phyloP scores from a whole-genome alignment of 257 asterid genomes.

The Solanum sejunctum region DNA sequence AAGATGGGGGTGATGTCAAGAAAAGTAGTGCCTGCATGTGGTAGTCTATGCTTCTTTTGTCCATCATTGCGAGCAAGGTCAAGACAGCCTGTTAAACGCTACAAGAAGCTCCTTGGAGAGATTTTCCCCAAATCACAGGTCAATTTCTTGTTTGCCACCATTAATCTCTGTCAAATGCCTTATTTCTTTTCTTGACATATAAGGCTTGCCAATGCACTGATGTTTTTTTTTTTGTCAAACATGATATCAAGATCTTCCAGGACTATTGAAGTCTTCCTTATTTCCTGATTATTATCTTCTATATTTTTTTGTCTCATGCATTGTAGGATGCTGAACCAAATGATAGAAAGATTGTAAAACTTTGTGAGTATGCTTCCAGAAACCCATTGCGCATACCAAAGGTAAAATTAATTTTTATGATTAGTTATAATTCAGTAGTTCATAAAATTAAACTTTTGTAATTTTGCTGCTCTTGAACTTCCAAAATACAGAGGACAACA shows the following conservation, averaged over 20 bases:
- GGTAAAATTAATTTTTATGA: conserved; percentile 5
- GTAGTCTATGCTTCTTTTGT: conserved; percentile 35
- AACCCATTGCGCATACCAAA: conserved; percentile 39
- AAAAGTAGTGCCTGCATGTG: conserved; percentile 42
- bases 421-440: not conserved
- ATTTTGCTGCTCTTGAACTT: not conserved
- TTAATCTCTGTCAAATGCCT: not conserved
- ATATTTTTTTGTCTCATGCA: not conserved
- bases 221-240: not conserved
- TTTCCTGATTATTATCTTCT: not conserved
- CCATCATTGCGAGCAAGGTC: conserved; percentile 44
- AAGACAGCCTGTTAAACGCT: conserved; percentile 43
- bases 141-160: not conserved
- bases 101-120: conserved; percentile 37
- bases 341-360: conserved; percentile 36
- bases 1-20: conserved; percentile 47
- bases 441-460: not conserved
- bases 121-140: conserved; percentile 45
- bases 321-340: conserved; percentile 34
- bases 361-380: conserved; percentile 34
- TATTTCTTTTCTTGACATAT: not conserved
- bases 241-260: not conserved
- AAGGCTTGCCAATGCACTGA: not conserved
- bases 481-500: not conserved
- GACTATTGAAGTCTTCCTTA: not conserved